Evolutionary conservation across 2,329 filamentous ascomycete genomes (phyloP), one percentile per base, ranked within the genome.

Genomic region (Hypoxylon sp.): DNA sequence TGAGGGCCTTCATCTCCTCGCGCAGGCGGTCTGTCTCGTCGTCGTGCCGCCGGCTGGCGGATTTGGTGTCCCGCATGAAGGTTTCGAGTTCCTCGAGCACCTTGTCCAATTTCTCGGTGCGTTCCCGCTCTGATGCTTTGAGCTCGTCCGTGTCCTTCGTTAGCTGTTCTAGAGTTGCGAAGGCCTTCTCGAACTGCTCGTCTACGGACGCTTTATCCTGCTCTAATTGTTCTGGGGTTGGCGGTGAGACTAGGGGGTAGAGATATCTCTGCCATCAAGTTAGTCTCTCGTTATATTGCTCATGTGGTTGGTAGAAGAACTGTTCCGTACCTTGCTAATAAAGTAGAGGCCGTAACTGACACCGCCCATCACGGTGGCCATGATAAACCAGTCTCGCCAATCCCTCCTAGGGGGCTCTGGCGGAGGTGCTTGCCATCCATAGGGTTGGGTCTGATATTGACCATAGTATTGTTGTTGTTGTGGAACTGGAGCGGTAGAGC

Each of bases 351-450:
- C 95, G 77, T 98, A 98, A 42, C 94, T 88, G 19, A 98, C 91
- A 53, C 94, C 94, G 63, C 94, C 92, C 70, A 97, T 91, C 11
- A 98, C 93, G 0, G 96, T 99, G 6, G 96, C 96, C 94, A 98
- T 97, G 81, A 99, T 98, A 82, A 99, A 99, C 92, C 94, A 98
- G 79, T 99, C 96, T 69, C 97, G 88, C 96, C 96, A 99, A 82
- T 99, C 96, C 77, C 96, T 87, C 78, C 90, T 91, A 2, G 94
- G 94, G 2, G 90, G 82, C 61, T 87, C 84, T 1, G 86, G 86
- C 3, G 87, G 84, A 6, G 85, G 80, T 29, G 81, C 84, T 75
- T 88, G 88, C 88, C 88, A 90, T 73, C 85, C 83, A 64, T 85
- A 84, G 1, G 81, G 81, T 67, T 85, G 85, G 54, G 84, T 79